These are phyloP conservation scores for Pleurotus djamor DNA, from an alignment of 768 basidiomycete species.

Conservation along the genomic window DNA sequence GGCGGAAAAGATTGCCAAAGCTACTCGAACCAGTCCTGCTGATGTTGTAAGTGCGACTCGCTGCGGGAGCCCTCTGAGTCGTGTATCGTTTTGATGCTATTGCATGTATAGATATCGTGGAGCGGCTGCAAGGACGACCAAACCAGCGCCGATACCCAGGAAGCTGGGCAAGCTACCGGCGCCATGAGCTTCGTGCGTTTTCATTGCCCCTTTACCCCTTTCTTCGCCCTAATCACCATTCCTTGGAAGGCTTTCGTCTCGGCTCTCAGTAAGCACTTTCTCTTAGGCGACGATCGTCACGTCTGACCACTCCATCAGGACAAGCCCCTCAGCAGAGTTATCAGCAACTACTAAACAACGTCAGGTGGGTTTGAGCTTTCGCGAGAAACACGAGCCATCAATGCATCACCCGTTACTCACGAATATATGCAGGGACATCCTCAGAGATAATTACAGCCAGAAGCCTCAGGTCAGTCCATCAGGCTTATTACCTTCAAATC, in stretches of 20 bases:
- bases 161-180: slow-evolving; percentile 65
- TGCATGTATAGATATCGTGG: slow-evolving; percentile 90
- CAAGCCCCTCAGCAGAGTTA: slow-evolving; percentile 51
- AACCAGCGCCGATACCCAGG: slow-evolving; percentile 76
- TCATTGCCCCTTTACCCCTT: background rate
- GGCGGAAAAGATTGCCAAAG: slow-evolving; percentile 57
- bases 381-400: too few species aligned
- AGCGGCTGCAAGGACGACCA: slow-evolving; percentile 81
- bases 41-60: slow-evolving; percentile 84
- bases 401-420: too few species aligned
- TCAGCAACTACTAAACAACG: slow-evolving; percentile 37
- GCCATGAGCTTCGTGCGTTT: slow-evolving; percentile 75
- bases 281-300: slow-evolving; percentile 3
- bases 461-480: slow-evolving; percentile 52
- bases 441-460: slow-evolving; percentile 48
- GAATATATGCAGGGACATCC: too few species aligned
- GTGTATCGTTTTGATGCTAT: too few species aligned
- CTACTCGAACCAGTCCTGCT: slow-evolving; percentile 76
- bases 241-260: slow-evolving; percentile 51
- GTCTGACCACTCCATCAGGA: slow-evolving; percentile 51
- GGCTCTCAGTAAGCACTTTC: slow-evolving; percentile 46
- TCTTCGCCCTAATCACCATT: background rate
- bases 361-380: slow-evolving; percentile 7
- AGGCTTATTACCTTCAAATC: background rate
- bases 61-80: too few species aligned